Conservation (phyloP, 306 rosid species). For the Glycine soja region DNA sequence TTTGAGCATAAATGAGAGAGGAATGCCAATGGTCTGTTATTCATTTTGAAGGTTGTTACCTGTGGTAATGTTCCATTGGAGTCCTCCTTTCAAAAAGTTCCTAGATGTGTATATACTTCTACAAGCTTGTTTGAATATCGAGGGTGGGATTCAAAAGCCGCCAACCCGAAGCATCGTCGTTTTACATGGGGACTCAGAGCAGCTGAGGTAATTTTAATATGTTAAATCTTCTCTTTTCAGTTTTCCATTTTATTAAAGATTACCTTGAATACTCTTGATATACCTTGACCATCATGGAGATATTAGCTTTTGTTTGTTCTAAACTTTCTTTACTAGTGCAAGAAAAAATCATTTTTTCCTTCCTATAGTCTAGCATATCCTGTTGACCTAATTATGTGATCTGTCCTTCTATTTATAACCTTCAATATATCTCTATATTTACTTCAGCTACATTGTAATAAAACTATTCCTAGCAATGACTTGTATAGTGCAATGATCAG, state of each 20-base stretch:
- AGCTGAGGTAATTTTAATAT: conserved; percentile 5
- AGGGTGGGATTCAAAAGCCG: conserved; percentile 25
- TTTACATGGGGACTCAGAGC: conserved; percentile 20
- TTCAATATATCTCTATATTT: neutral
- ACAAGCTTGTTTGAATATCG: conserved; percentile 6
- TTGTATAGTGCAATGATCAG: neutral
- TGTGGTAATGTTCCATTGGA: conserved; percentile 17
- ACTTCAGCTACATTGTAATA: neutral
- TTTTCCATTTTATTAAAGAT: neutral
- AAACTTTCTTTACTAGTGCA: neutral
- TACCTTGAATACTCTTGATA: neutral
- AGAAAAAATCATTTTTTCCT: neutral
- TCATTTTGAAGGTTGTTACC: conserved; percentile 24
- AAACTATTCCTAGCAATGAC: neutral
- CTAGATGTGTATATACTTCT: conserved; percentile 13
- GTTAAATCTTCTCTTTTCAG: neutral
- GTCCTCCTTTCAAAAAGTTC: conserved; percentile 10
- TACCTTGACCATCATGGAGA: neutral
- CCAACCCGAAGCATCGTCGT: neutral
- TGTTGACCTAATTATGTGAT: neutral
- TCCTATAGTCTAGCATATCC: neutral
- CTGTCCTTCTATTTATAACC: neutral
- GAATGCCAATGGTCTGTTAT: conserved; percentile 6
- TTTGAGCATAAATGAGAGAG: neutral
- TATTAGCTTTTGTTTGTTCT: neutral